Conservation (phyloP, 1,139 yeast species). For the Saccharomyces hybrid region DNA sequence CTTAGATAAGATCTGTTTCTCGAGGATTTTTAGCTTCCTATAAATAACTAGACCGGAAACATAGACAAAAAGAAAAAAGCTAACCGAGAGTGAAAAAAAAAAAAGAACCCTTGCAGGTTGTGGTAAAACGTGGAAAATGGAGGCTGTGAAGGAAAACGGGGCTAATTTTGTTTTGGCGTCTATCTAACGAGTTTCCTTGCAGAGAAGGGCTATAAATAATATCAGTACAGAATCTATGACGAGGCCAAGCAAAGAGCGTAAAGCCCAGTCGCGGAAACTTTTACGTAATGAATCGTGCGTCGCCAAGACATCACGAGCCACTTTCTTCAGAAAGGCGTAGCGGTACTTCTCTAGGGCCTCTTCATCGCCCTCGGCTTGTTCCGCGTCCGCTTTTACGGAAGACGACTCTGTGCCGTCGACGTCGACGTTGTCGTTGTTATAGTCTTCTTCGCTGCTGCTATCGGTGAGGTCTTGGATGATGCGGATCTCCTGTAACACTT, state of each 20-base stretch:
- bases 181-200: neutral
- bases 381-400: neutral
- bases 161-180: neutral
- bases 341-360: conserved; percentile 2
- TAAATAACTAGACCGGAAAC: neutral
- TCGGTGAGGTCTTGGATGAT: neutral
- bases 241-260: conserved; percentile 10
- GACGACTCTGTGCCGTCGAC: neutral
- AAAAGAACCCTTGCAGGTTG: neutral
- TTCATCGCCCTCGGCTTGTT: neutral
- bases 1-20: neutral
- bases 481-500: neutral
- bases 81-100: neutral
- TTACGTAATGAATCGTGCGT: conserved; percentile 13
- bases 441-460: neutral
- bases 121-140: neutral
- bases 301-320: conserved; percentile 11
- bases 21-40: neutral
- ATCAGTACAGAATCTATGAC: conserved; percentile 5
- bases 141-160: neutral
- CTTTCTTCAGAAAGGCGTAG: conserved; percentile 6
- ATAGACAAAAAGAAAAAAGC: conserved; percentile 1
- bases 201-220: conserved; percentile 2
- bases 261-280: conserved; percentile 12
- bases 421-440: neutral